phyloP scores from a whole-genome alignment of 2,329 filamentous ascomycete species.

The Anthostomella pinea region DNA sequence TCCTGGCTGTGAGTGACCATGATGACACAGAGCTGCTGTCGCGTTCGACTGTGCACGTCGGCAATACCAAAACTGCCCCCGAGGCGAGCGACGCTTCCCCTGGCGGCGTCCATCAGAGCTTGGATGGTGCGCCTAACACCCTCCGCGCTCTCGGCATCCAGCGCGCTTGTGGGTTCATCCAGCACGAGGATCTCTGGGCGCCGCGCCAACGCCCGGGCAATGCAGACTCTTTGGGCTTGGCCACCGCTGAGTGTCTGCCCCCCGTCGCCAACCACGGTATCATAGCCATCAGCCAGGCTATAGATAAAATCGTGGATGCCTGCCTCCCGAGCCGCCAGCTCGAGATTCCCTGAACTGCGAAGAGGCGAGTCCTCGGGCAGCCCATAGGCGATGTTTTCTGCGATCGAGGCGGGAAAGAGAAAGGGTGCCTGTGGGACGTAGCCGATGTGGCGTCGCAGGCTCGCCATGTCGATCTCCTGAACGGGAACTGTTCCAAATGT shows the following conservation, averaged over 20 bases:
- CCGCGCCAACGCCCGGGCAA: slow-evolving; percentile 74
- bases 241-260: slow-evolving; percentile 74
- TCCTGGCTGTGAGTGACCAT: slow-evolving; percentile 78
- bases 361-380: slow-evolving; percentile 54
- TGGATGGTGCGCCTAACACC: slow-evolving; percentile 62
- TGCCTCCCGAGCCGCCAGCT: slow-evolving; percentile 52
- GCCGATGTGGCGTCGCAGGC: slow-evolving; percentile 59
- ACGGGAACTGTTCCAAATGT: slow-evolving; percentile 59
- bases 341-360: slow-evolving; percentile 43
- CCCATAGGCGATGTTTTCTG: slow-evolving; percentile 81
- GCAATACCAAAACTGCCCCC: too few species aligned
- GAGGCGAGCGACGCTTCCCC: too few species aligned
- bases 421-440: slow-evolving; percentile 70
- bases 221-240: slow-evolving; percentile 76
- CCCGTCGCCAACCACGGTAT: slow-evolving; percentile 73
- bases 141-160: slow-evolving; percentile 68
- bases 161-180: slow-evolving; percentile 81
- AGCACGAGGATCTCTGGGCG: slow-evolving; percentile 71
- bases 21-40: slow-evolving; percentile 60
- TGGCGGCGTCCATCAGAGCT: slow-evolving; percentile 42
- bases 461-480: slow-evolving; percentile 54
- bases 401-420: slow-evolving; percentile 74
- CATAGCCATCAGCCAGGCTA: slow-evolving; percentile 68
- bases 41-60: too few species aligned
- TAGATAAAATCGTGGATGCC: slow-evolving; percentile 75